Evolutionary conservation across 2,329 filamentous ascomycete genomes (phyloP).

Genomic region (Neofusicoccum cordaticola): DNA sequence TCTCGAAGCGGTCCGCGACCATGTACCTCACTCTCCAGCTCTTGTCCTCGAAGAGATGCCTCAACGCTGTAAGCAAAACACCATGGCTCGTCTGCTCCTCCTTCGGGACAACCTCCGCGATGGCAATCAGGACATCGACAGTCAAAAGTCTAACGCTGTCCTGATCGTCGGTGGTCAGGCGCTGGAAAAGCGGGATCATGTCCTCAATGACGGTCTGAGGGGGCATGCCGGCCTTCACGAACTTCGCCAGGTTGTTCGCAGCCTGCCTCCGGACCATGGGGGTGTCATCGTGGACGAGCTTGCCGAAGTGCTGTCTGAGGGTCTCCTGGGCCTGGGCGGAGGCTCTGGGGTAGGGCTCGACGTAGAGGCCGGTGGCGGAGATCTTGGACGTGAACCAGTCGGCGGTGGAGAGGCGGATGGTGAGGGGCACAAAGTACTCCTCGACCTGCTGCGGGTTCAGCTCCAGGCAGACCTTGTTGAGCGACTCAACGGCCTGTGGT

Average conservation of each 20-base stretch:
- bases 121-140: constrained; percentile 92
- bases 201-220: constrained; percentile 89
- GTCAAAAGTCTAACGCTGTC: constrained; percentile 95
- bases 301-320: constrained; percentile 85
- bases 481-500: constrained; percentile 85
- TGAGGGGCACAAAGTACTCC: constrained; percentile 94
- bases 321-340: constrained; percentile 84
- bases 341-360: constrained; percentile 88
- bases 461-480: constrained; percentile 98
- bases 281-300: constrained; percentile 95
- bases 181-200: constrained; percentile 98
- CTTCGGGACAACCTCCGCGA: constrained; percentile 95
- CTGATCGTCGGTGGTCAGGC: constrained; percentile 93
- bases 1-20: constrained; percentile 98
- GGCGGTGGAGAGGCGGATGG: constrained; percentile 93
- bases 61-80: constrained; percentile 82
- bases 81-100: constrained; percentile 97
- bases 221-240: constrained; percentile 88
- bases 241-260: constrained; percentile 93
- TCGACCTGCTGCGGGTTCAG: constrained; percentile 90
- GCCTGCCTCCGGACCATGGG: constrained; percentile 98
- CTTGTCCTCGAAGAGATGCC: constrained; percentile 96
- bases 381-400: constrained; percentile 99
- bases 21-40: constrained; percentile 99
- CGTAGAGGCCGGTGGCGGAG: constrained; percentile 93